phyloP scores from a whole-genome alignment of 495 filamentous ascomycete genomes.

The Penicillium lagena region DNA sequence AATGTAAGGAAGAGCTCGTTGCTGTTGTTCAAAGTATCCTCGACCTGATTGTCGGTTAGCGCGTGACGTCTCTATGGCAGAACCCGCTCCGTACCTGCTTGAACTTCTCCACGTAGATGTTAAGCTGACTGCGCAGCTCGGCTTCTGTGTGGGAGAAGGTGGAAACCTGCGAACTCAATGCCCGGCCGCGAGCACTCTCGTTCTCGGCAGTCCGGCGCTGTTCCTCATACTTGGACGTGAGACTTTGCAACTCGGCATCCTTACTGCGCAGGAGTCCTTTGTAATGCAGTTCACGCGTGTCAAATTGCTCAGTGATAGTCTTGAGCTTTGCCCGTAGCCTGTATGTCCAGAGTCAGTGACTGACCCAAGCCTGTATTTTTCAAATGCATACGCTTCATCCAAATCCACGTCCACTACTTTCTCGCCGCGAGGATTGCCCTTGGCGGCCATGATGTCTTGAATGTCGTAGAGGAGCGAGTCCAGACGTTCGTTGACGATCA shows the following conservation, averaged over 20 bases:
- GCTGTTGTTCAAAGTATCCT: slow-evolving; percentile 97
- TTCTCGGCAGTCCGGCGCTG: slow-evolving; percentile 80
- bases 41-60: slow-evolving; percentile 59
- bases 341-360: slow-evolving; percentile 1
- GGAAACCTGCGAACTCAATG: slow-evolving; percentile 82
- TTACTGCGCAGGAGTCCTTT: slow-evolving; percentile 84
- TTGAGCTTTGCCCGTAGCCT: slow-evolving; percentile 89
- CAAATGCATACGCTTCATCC: slow-evolving; percentile 69
- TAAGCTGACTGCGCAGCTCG: slow-evolving; percentile 88
- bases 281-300: slow-evolving; percentile 88
- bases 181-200: slow-evolving; percentile 70
- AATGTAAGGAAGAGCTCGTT: slow-evolving; percentile 98
- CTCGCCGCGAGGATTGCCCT: slow-evolving; percentile 67
- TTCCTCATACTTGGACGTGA: slow-evolving; percentile 78
- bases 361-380: too few species aligned
- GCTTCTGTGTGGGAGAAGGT: slow-evolving; percentile 96
- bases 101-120: slow-evolving; percentile 99
- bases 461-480: slow-evolving; percentile 69
- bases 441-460: slow-evolving; percentile 72
- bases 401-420: slow-evolving; percentile 66
- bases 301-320: slow-evolving; percentile 90
- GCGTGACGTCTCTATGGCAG: slow-evolving; percentile 3
- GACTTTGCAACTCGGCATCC: slow-evolving; percentile 91
- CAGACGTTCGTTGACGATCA: slow-evolving; percentile 77
- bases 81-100: slow-evolving; percentile 72